Percentiles rank a stretch among this genome's conserved stretches.
phyloP scores from a whole-genome alignment of 306 rosid species.

The Elaeagnus macrophylla region DNA sequence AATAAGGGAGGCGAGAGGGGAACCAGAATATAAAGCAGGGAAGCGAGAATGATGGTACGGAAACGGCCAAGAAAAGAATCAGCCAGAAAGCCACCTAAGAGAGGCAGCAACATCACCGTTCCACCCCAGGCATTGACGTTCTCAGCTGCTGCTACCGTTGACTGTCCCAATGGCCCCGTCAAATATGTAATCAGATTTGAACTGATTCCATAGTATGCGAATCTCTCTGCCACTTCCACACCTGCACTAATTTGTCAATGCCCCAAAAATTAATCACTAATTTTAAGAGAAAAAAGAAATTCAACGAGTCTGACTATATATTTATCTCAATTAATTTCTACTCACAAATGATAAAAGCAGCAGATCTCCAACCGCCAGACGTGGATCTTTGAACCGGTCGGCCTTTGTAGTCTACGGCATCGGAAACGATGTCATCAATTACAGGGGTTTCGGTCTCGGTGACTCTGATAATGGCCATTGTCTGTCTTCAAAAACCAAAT shows the following conservation, averaged over 20 bases:
- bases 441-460: neutral
- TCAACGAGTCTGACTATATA: too few relatives aligned
- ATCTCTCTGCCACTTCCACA: constrained; percentile 31
- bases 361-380: constrained; percentile 1
- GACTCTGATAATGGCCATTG: too few relatives aligned
- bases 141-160: constrained; percentile 40
- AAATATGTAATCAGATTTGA: constrained; percentile 36
- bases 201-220: constrained; percentile 36
- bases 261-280: too few relatives aligned
- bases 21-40: constrained; percentile 41
- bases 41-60: constrained; percentile 37
- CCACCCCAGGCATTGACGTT: constrained; percentile 46
- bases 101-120: constrained; percentile 39
- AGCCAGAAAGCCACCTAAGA: constrained; percentile 44
- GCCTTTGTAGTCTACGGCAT: constrained; percentile 1
- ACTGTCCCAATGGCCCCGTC: constrained; percentile 42
- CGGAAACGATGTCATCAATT: neutral
- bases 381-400: neutral
- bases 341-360: neutral
- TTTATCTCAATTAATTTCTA: too few relatives aligned
- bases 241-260: neutral
- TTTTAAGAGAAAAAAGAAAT: too few relatives aligned
- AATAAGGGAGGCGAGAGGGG: too few relatives aligned
- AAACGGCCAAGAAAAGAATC: constrained; percentile 58
- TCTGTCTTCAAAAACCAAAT: too few relatives aligned